Evolutionary conservation across 2,329 filamentous ascomycete species (phyloP).

Genomic region (Macrophomina tecta): DNA sequence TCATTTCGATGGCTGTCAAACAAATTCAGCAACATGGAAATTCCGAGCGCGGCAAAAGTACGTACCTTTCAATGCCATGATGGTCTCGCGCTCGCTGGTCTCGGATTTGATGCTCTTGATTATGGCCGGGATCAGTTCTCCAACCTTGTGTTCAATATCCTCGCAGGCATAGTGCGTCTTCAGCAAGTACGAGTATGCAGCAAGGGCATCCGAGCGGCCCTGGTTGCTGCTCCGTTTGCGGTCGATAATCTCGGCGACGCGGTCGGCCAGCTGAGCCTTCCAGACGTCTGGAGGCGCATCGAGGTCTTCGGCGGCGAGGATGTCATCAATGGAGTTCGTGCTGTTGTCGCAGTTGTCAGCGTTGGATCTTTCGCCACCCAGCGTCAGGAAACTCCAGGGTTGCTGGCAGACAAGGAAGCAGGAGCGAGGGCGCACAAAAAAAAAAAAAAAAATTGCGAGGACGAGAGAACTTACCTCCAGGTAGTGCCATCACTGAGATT

Average conservation of each 20-base stretch:
- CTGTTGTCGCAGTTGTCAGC: slow-evolving; percentile 42
- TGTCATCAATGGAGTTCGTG: slow-evolving; percentile 71
- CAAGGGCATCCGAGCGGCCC: slow-evolving; percentile 69
- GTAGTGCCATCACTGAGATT: slow-evolving; percentile 65
- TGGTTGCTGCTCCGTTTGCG: slow-evolving; percentile 79
- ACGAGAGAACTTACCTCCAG: slow-evolving; percentile 54
- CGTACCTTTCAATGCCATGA: slow-evolving; percentile 69
- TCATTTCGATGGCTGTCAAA: slow-evolving; percentile 66
- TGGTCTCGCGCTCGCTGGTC: slow-evolving; percentile 70
- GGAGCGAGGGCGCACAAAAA: not conserved
- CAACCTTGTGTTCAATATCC: slow-evolving; percentile 63
- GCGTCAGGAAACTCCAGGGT: not conserved
- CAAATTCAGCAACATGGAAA: not conserved
- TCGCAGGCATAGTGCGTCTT: slow-evolving; percentile 71
- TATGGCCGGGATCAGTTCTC: slow-evolving; percentile 69
- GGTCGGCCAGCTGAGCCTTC: slow-evolving; percentile 66
- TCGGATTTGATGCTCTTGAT: slow-evolving; percentile 74
- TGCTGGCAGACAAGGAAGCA: not conserved
- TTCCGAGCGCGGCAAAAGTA: not conserved
- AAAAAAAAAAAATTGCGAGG: not conserved
- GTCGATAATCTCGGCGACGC: slow-evolving; percentile 74
- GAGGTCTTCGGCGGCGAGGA: slow-evolving; percentile 61
- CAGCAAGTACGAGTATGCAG: slow-evolving; percentile 67
- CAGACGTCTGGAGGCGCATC: slow-evolving; percentile 60
- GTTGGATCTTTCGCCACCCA: not conserved